Percentiles rank a stretch among this genome's conserved stretches.
Evolutionary conservation across 139 green algal genomes (phyloP).

Genomic region (Chlamydomonas applanata): DNA sequence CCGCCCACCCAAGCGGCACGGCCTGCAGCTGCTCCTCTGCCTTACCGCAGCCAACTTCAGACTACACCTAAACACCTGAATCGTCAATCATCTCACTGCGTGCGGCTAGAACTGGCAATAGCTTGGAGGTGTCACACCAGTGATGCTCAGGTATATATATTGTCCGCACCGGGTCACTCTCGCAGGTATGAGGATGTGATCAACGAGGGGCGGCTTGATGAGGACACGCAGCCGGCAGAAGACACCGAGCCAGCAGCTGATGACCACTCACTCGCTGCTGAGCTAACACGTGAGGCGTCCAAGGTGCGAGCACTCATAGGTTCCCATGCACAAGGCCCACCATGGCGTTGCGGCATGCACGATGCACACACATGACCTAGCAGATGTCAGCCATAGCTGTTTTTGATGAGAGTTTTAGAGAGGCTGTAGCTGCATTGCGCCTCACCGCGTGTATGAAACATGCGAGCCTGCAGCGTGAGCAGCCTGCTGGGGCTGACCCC

Average conservation of each 20-base stretch:
- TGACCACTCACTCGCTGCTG: background rate
- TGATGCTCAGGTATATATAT: no score
- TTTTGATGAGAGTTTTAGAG: no score
- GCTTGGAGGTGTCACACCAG: conserved; percentile 1
- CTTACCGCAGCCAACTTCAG: no score
- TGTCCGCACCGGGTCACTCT: background rate
- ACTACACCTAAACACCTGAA: background rate
- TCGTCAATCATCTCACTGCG: background rate
- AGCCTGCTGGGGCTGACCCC: no score
- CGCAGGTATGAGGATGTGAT: conserved; percentile 52
- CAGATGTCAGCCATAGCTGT: no score
- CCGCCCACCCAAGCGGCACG: no score
- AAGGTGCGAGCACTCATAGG: background rate
- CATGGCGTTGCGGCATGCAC: no score
- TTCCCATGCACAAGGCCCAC: background rate
- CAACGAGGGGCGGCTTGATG: conserved; percentile 50
- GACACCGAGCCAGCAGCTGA: conserved; percentile 15
- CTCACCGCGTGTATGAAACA: no score
- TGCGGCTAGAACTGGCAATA: conserved; percentile 1
- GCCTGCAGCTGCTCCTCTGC: no score
- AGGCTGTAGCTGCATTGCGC: no score
- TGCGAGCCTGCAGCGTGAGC: no score
- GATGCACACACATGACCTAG: no score
- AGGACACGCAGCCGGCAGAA: conserved; percentile 49
- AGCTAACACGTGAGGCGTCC: background rate